Percentiles rank a stretch among this genome's conserved stretches.
These are phyloP conservation scores for Saccharomyces hybrid DNA, from an alignment of 1,139 yeast genomes.

Conservation along the genomic window DNA sequence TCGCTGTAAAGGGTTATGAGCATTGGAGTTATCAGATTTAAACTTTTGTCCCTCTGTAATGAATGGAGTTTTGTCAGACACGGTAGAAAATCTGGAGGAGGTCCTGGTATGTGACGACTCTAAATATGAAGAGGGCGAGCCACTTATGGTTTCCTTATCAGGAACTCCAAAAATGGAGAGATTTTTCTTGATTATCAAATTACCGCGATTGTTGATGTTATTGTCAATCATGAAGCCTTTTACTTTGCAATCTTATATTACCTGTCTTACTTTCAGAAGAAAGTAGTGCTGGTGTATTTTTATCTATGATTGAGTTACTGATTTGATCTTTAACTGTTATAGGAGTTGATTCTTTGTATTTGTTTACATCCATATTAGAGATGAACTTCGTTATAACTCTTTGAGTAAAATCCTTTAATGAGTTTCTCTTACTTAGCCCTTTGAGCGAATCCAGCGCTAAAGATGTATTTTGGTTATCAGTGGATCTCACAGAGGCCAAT, in stretches of 20 bases:
- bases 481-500: conserved; percentile 5
- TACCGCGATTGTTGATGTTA: not conserved
- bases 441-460: conserved; percentile 26
- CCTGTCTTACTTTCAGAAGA: not conserved
- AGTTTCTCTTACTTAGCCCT: conserved; percentile 19
- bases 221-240: not conserved
- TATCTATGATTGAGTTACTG: not conserved
- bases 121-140: conserved; percentile 2
- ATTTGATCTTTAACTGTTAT: not conserved
- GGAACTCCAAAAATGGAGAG: not conserved
- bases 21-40: not conserved
- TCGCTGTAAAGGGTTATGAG: not conserved
- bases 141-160: not conserved
- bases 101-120: conserved; percentile 6
- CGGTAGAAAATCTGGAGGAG: conserved; percentile 5
- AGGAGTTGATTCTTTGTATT: conserved; percentile 2
- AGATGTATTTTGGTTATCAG: conserved; percentile 10
- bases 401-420: conserved; percentile 20
- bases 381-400: conserved; percentile 19
- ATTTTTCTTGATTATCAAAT: conserved; percentile 1
- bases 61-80: not conserved
- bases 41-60: not conserved
- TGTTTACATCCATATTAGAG: conserved; percentile 12
- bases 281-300: not conserved
- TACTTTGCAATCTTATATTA: not conserved